Evolutionary conservation across 805 yeast species (phyloP).

Genomic region (Nakazawaea holstii): DNA sequence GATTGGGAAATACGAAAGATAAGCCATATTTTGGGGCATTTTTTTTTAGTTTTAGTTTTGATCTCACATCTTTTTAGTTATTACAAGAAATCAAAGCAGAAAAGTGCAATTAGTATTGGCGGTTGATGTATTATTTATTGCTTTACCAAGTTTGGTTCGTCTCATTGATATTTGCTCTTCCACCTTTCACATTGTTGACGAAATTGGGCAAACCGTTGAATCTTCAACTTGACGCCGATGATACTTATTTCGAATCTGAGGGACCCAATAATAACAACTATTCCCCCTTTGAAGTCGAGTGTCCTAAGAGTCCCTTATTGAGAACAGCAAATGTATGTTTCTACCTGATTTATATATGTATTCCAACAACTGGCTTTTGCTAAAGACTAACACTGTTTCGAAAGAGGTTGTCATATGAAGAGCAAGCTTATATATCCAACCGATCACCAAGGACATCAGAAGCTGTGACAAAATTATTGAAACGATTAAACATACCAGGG

Average conservation of each 20-base stretch:
- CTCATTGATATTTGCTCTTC: too few species aligned
- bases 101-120: too few species aligned
- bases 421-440: conserved; percentile 17
- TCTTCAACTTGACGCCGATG: not conserved
- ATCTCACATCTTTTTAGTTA: too few species aligned
- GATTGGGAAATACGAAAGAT: not conserved
- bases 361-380: too few species aligned
- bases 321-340: conserved; percentile 18
- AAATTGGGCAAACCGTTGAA: not conserved
- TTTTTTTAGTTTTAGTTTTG: too few species aligned
- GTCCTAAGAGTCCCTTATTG: conserved; percentile 22
- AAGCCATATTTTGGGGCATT: not conserved
- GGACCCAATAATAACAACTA: not conserved
- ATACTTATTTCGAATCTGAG: not conserved
- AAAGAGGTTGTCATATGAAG: conserved; percentile 14
- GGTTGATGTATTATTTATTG: too few species aligned
- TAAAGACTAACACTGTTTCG: conserved; percentile 13
- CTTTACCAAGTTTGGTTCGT: too few species aligned
- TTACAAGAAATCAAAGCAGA: too few species aligned
- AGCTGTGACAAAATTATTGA: conserved; percentile 18
- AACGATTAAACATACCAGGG: conserved; percentile 18
- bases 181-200: not conserved
- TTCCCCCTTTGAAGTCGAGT: conserved; percentile 22
- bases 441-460: conserved; percentile 19
- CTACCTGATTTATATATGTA: too few species aligned